Evolutionary conservation across 495 filamentous ascomycete genomes (phyloP).

Genomic region (Hypoxylon subgilvum): DNA sequence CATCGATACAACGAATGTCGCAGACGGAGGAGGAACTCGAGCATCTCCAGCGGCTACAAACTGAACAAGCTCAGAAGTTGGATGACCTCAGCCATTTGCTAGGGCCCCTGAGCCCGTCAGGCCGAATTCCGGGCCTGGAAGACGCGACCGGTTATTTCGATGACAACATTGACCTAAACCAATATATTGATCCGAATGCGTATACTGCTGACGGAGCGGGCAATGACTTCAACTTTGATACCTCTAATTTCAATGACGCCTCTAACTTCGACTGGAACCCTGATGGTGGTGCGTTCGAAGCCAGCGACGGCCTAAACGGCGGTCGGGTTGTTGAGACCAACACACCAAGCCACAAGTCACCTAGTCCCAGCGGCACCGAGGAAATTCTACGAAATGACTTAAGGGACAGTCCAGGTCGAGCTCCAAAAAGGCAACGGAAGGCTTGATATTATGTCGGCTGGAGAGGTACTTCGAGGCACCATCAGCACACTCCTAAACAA

Average conservation of each 20-base stretch:
- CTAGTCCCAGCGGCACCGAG: slow-evolving; percentile 55
- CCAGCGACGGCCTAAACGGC: slow-evolving; percentile 33
- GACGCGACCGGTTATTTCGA: slow-evolving; percentile 57
- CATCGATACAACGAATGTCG: slow-evolving; percentile 64
- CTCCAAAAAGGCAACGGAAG: slow-evolving; percentile 49
- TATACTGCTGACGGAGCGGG: slow-evolving; percentile 53
- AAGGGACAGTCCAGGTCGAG: slow-evolving; percentile 47
- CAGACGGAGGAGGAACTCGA: slow-evolving; percentile 76
- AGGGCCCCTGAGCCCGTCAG: slow-evolving; percentile 78
- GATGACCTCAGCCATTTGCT: slow-evolving; percentile 72
- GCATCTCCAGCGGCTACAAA: slow-evolving; percentile 71
- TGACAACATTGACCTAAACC: slow-evolving; percentile 66
- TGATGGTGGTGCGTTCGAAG: slow-evolving; percentile 26
- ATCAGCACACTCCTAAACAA: no score
- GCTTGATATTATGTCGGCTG: slow-evolving; percentile 9
- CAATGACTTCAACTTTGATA: slow-evolving; percentile 50
- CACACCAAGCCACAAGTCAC: slow-evolving; percentile 44
- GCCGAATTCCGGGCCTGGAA: slow-evolving; percentile 76
- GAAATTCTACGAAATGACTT: slow-evolving; percentile 49
- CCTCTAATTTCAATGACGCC: slow-evolving; percentile 25
- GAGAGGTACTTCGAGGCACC: background rate
- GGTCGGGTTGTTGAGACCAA: slow-evolving; percentile 44
- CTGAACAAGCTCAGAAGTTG: slow-evolving; percentile 73
- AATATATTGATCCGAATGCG: slow-evolving; percentile 69
- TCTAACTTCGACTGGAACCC: slow-evolving; percentile 36